These are phyloP conservation scores for Cucurbitaria berberidis DNA, from an alignment of 2,329 filamentous ascomycete species.

Conservation along the genomic window DNA sequence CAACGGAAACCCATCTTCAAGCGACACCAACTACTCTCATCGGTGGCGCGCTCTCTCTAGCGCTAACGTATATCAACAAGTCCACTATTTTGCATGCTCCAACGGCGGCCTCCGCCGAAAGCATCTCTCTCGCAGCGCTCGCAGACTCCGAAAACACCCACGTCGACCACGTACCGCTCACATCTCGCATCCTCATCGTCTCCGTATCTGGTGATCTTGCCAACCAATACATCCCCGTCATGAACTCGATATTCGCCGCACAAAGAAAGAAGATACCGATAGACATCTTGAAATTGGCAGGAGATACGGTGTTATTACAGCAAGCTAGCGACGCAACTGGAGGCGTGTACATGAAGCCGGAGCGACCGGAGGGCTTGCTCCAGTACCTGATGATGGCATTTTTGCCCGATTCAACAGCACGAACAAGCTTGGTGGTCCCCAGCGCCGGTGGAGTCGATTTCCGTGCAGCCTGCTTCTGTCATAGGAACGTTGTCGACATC, in stretches of 20 bases:
- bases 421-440: conserved; percentile 74
- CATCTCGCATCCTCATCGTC: conserved; percentile 85
- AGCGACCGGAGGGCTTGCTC: conserved; percentile 67
- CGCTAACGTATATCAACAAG: conserved; percentile 90
- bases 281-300: conserved; percentile 86
- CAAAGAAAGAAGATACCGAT: conserved; percentile 87
- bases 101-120: conserved; percentile 50
- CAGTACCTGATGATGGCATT: conserved; percentile 96
- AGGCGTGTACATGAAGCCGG: conserved; percentile 70
- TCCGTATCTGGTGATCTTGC: conserved; percentile 89
- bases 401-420: conserved; percentile 71
- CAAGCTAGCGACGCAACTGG: conserved; percentile 81
- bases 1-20: conserved; percentile 67
- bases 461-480: conserved; percentile 97
- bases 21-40: conserved; percentile 80
- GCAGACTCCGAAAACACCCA: conserved; percentile 48
- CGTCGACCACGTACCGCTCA: conserved; percentile 59
- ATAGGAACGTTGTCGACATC: conserved; percentile 85
- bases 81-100: conserved; percentile 61
- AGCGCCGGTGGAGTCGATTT: conserved; percentile 91
- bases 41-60: conserved; percentile 87
- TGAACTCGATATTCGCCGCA: conserved; percentile 98
- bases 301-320: conserved; percentile 89
- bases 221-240: conserved; percentile 93
- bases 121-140: conserved; percentile 53